Conservation (phyloP, 2,329 filamentous ascomycete genomes). For the Fusarium udum region DNA sequence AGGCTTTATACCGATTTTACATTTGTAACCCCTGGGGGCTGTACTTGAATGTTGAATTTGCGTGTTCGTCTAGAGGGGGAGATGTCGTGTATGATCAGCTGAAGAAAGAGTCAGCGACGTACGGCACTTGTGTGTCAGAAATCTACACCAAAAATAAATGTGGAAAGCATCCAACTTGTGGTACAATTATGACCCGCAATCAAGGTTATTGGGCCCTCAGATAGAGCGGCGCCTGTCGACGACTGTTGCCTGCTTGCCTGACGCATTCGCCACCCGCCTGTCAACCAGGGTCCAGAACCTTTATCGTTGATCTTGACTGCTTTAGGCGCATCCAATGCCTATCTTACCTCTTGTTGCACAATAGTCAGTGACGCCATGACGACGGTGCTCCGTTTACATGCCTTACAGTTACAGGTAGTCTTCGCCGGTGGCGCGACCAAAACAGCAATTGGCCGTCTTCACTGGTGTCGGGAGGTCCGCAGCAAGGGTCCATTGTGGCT, state of each 20-base stretch:
- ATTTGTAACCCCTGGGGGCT: too few relatives aligned
- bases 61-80: not conserved
- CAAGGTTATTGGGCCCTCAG: conserved; percentile 25
- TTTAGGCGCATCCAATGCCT: conserved; percentile 26
- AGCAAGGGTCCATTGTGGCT: conserved; percentile 28
- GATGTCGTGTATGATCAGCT: not conserved
- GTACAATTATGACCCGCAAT: conserved; percentile 24
- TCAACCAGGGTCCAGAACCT: conserved; percentile 37
- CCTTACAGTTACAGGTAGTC: conserved; percentile 7
- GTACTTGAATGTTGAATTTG: conserved; percentile 5
- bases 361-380: conserved; percentile 39
- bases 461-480: not conserved
- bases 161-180: conserved; percentile 28
- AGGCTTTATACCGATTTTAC: too few relatives aligned
- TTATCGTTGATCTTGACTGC: conserved; percentile 32
- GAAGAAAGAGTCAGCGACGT: conserved; percentile 1
- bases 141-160: conserved; percentile 15
- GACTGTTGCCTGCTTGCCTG: conserved; percentile 21
- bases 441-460: conserved; percentile 4
- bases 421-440: conserved; percentile 12
- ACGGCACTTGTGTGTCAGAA: not conserved
- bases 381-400: conserved; percentile 23
- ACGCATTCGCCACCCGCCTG: conserved; percentile 37
- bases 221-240: conserved; percentile 9
- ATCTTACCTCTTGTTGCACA: conserved; percentile 27